Evolutionary conservation across 805 yeast species (phyloP).

Genomic region (Nakazawaea siamensis): DNA sequence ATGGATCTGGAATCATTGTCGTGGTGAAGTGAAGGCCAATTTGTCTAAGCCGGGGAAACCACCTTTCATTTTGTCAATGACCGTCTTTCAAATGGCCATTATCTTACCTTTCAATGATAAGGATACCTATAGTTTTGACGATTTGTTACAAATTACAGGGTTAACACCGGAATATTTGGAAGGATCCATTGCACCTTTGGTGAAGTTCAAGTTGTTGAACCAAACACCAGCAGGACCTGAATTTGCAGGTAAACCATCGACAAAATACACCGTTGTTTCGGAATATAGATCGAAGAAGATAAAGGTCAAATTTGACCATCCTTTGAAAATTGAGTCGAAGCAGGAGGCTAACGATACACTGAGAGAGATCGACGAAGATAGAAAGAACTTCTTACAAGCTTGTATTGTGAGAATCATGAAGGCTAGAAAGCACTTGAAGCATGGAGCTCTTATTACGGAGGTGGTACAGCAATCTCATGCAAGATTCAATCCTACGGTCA

Average conservation of each 20-base stretch:
- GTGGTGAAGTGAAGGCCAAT: constrained; percentile 86
- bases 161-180: constrained; percentile 58
- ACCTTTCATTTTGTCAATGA: constrained; percentile 73
- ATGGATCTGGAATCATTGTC: constrained; percentile 94
- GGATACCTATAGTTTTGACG: constrained; percentile 49
- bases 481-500: constrained; percentile 77
- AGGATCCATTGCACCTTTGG: constrained; percentile 71
- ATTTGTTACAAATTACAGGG: constrained; percentile 61
- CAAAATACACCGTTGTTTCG: constrained; percentile 60
- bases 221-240: constrained; percentile 60
- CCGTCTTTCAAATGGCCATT: constrained; percentile 82
- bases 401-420: constrained; percentile 96
- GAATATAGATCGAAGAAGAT: constrained; percentile 83
- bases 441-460: constrained; percentile 76
- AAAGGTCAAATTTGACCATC: constrained; percentile 60
- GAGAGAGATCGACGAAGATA: constrained; percentile 75
- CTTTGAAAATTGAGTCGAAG: constrained; percentile 41
- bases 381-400: constrained; percentile 68
- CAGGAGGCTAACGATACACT: constrained; percentile 69
- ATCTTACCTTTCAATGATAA: constrained; percentile 72
- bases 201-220: constrained; percentile 65
- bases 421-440: constrained; percentile 74
- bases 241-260: constrained; percentile 39
- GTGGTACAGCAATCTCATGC: constrained; percentile 73
- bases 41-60: constrained; percentile 74